Percentiles rank a stretch among this genome's conserved stretches.
phyloP scores from a whole-genome alignment of 2,329 filamentous ascomycete species.

The Monosporascus sp. region DNA sequence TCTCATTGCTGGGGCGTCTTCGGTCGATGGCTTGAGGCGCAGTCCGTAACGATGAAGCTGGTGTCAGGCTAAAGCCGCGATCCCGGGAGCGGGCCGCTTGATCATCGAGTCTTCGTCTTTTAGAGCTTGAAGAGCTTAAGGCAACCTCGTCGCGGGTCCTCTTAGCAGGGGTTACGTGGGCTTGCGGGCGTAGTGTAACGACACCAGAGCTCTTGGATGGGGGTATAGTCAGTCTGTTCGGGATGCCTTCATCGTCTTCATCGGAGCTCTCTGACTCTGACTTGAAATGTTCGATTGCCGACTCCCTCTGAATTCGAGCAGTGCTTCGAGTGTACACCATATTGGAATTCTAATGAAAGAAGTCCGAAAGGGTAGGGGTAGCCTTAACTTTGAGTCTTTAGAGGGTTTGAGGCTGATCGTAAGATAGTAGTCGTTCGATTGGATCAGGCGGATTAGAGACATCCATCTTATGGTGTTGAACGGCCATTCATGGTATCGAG shows the following conservation, averaged over 20 bases:
- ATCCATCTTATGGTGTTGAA: no score
- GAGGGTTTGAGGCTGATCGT: neutral
- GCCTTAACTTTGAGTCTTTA: neutral
- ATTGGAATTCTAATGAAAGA: neutral
- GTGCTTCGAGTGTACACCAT: slow-evolving; percentile 13
- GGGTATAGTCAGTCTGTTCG: slow-evolving; percentile 6
- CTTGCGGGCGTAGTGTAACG: slow-evolving; percentile 1
- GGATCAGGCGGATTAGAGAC: neutral
- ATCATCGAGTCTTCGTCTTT: neutral
- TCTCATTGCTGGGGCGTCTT: neutral
- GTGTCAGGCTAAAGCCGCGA: neutral
- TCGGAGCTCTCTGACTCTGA: slow-evolving; percentile 12
- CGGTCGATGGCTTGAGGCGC: neutral
- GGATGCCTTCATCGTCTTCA: slow-evolving; percentile 20
- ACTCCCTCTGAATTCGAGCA: neutral
- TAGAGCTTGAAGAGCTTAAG: neutral
- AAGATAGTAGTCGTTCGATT: neutral
- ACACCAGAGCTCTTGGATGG: slow-evolving; percentile 9
- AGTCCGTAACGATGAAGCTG: neutral
- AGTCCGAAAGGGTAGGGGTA: neutral
- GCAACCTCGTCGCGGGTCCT: neutral
- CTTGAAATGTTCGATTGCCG: slow-evolving; percentile 2
- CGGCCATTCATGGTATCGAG: no score
- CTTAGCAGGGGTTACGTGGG: slow-evolving; percentile 4
- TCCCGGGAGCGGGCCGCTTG: no score